Evolutionary conservation across 2,329 filamentous ascomycete genomes (phyloP), one percentile per base, ranked within the genome.

Genomic region (Aureobasidium mangrovei): DNA sequence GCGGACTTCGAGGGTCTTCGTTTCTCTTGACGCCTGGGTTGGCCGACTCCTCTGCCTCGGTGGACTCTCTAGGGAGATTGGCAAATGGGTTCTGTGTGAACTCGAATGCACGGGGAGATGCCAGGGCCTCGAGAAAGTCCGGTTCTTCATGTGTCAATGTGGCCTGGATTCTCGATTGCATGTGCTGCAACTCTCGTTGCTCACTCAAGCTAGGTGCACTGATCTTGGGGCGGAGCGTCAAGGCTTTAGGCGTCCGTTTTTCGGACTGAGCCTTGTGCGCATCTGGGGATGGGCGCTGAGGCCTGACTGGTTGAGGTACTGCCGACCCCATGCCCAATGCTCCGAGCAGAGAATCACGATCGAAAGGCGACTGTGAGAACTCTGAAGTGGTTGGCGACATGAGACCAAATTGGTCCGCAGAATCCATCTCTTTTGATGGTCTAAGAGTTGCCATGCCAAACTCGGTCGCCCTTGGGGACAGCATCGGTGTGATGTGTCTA

Each of bases 1-100:
- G 84, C 12, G 86, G 86, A 65, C 86, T 90, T 61, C 87, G 74
- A 10, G 87, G 87, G 64, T 91, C 85, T 10, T 74, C 75, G 8
- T 79, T 76, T 55, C 83, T 81, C 63, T 74, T 71, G 6, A 73
- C 71, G 53, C 74, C 54, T 73, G 70, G 45, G 73, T 70, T 18
- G 76, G 79, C 53, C 75, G 83, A 74, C 60, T 54, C 62, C 61
- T 29, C 58, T 65, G 61, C 31, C 58, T 64, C 63, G 62, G 66
- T 5, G 62, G 60, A 26, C 63, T 47, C 63, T 65, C 67, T 5
- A 63, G 67, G 1, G 63, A 62, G 38, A 64, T 44, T 53, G 53
- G 81, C 79, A 47, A 86, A 74, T 1, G 82, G 81, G 57, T 86
- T 84, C 58, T 77, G 80, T 2, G 84, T 88, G 74, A 90, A 90